Conservation (phyloP, 2,329 filamentous ascomycete species). For the Neonectria magnoliae region DNA sequence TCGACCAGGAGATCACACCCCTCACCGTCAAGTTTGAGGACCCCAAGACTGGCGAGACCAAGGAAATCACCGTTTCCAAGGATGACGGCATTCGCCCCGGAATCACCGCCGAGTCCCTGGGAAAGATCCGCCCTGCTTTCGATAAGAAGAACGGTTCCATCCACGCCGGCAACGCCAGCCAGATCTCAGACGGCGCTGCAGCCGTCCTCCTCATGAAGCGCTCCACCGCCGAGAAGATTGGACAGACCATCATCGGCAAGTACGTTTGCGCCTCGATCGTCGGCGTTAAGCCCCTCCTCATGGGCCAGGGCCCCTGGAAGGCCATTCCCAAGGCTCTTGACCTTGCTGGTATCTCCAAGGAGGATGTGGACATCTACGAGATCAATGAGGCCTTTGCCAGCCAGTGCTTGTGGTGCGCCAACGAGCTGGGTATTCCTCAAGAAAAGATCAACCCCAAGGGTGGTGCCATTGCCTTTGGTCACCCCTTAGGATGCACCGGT, state of each 20-base stretch:
- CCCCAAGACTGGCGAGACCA: slow-evolving; percentile 87
- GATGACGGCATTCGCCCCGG: slow-evolving; percentile 90
- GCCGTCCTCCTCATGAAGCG: slow-evolving; percentile 97
- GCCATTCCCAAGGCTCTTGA: slow-evolving; percentile 92
- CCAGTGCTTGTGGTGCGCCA: slow-evolving; percentile 93
- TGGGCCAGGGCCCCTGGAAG: slow-evolving; percentile 96
- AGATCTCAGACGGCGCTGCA: slow-evolving; percentile 95
- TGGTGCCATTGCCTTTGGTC: slow-evolving; percentile 94
- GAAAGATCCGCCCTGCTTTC: slow-evolving; percentile 91
- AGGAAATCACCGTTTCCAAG: slow-evolving; percentile 81
- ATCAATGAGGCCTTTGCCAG: slow-evolving; percentile 99
- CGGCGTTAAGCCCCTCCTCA: slow-evolving; percentile 90
- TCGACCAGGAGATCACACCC: slow-evolving; percentile 90
- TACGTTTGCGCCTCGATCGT: slow-evolving; percentile 87
- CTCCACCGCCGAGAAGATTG: slow-evolving; percentile 85
- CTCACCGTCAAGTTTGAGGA: slow-evolving; percentile 88
- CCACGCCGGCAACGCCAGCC: slow-evolving; percentile 94
- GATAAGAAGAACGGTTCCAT: slow-evolving; percentile 92
- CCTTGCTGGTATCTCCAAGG: slow-evolving; percentile 84
- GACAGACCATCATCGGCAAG: slow-evolving; percentile 91
- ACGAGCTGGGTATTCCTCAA: slow-evolving; percentile 82
- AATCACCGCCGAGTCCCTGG: slow-evolving; percentile 87
- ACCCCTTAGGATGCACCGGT: slow-evolving; percentile 94
- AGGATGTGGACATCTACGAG: slow-evolving; percentile 97
- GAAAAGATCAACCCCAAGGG: slow-evolving; percentile 98